Evolutionary conservation across 805 yeast species (phyloP).

Genomic region (Yamadazyma tumulicola): DNA sequence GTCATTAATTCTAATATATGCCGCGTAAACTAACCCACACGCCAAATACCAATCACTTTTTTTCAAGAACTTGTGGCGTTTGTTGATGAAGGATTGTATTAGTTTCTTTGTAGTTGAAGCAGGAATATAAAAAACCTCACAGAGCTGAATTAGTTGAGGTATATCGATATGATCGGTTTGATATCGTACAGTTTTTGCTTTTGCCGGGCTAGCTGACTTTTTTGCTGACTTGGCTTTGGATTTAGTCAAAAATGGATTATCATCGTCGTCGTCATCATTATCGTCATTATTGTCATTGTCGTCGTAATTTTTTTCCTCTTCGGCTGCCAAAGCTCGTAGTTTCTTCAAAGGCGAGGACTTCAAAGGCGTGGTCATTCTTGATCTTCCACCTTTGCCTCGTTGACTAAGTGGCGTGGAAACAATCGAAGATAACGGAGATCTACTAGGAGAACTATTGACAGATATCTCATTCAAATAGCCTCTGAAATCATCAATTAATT

Average conservation of each 20-base stretch:
- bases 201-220: slow-evolving; percentile 4
- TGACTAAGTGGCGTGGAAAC: too few relatives aligned
- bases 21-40: slow-evolving; percentile 62
- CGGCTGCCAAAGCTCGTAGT: slow-evolving; percentile 24
- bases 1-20: slow-evolving; percentile 53
- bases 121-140: slow-evolving; percentile 65
- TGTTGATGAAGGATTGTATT: slow-evolving; percentile 47
- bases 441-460: slow-evolving; percentile 7
- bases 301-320: background rate
- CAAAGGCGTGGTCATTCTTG: slow-evolving; percentile 26
- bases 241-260: background rate
- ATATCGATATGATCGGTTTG: slow-evolving; percentile 11
- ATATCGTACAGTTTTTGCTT: background rate
- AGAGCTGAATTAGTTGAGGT: slow-evolving; percentile 41
- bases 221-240: slow-evolving; percentile 1
- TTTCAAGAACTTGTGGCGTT: slow-evolving; percentile 47
- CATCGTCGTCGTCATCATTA: slow-evolving; percentile 5
- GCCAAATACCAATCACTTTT: slow-evolving; percentile 66
- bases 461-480: slow-evolving; percentile 31
- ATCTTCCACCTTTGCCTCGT: too few relatives aligned
- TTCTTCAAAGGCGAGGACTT: slow-evolving; percentile 36
- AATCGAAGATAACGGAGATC: slow-evolving; percentile 22
- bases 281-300: background rate
- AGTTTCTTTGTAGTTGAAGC: slow-evolving; percentile 47
- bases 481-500: slow-evolving; percentile 45